These are phyloP conservation scores for Scutellaria barbata DNA, from an alignment of 257 asterid genomes.

Conservation along the genomic window DNA sequence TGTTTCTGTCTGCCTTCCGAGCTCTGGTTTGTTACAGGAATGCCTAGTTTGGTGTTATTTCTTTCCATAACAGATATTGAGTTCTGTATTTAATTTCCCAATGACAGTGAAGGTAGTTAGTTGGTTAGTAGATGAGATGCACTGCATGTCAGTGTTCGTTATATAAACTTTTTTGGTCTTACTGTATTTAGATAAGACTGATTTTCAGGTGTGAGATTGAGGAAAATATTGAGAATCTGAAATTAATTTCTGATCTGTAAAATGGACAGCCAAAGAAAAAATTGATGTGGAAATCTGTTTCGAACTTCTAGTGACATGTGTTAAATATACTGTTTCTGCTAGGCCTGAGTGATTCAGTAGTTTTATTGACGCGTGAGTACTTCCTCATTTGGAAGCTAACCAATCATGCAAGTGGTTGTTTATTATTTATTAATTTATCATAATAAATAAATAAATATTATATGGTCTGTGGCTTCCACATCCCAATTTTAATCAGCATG, in stretches of 20 bases:
- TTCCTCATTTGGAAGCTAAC: conserved; percentile 22
- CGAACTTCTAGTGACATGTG: conserved; percentile 29
- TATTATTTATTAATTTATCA: background rate
- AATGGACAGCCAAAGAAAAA: background rate
- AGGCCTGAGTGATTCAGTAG: conserved; percentile 2
- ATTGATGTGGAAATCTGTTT: conserved; percentile 6
- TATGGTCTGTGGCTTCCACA: background rate
- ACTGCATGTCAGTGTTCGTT: conserved; percentile 18
- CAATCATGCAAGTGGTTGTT: background rate
- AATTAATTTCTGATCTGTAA: conserved; percentile 2
- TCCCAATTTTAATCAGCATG: too few relatives aligned
- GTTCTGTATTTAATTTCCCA: conserved; percentile 13
- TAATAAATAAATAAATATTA: background rate
- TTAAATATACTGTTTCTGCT: conserved; percentile 6
- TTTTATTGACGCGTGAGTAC: background rate
- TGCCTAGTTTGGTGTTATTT: background rate
- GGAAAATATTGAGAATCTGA: conserved; percentile 24
- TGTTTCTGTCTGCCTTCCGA: conserved; percentile 11
- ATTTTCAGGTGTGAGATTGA: conserved; percentile 19
- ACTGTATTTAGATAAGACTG: conserved; percentile 10
- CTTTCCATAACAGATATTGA: conserved; percentile 7
- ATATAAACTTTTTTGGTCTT: conserved; percentile 17
- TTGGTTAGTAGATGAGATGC: conserved; percentile 4
- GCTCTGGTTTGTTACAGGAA: conserved; percentile 24
- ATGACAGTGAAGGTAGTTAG: conserved; percentile 6